These are phyloP conservation scores for Austroboletus festivus DNA, from an alignment of 768 basidiomycete species.

Conservation along the genomic window DNA sequence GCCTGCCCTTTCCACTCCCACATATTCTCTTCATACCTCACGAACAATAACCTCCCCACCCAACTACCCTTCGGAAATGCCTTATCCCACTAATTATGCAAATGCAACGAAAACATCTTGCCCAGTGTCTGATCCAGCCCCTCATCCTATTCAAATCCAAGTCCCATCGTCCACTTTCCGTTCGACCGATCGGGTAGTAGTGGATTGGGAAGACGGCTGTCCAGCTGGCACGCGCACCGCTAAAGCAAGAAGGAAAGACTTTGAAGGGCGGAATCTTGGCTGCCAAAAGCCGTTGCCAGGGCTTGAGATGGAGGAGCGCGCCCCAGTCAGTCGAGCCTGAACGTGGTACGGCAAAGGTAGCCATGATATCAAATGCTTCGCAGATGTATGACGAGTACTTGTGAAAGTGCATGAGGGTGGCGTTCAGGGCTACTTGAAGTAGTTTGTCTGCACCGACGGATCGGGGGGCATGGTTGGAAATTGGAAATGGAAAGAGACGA, in stretches of 20 bases:
- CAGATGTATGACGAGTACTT: conserved; percentile 93
- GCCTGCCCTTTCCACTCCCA: not conserved
- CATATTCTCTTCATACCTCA: conserved; percentile 47
- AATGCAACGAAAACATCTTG: conserved; percentile 83
- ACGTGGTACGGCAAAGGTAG: conserved; percentile 65
- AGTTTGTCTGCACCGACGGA: conserved; percentile 71
- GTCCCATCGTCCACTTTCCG: conserved; percentile 67
- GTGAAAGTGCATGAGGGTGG: conserved; percentile 91
- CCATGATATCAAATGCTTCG: conserved; percentile 93
- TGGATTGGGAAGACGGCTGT: conserved; percentile 92
- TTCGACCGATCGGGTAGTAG: conserved; percentile 56
- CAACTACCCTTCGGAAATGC: conserved; percentile 78
- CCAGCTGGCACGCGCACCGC: conserved; percentile 90
- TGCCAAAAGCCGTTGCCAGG: conserved; percentile 81
- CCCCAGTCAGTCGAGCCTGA: conserved; percentile 92
- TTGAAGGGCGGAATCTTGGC: conserved; percentile 79
- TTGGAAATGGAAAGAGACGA: not conserved
- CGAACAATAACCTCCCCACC: conserved; percentile 78
- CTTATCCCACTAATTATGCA: conserved; percentile 97
- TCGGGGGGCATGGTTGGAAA: too few relatives aligned
- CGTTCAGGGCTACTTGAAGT: conserved; percentile 82
- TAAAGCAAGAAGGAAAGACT: conserved; percentile 93
- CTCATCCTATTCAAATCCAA: conserved; percentile 58
- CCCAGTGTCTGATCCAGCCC: conserved; percentile 57
- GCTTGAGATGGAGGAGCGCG: conserved; percentile 82